phyloP scores from a whole-genome alignment of 768 basidiomycete genomes.

The Lentinula detonsa region DNA sequence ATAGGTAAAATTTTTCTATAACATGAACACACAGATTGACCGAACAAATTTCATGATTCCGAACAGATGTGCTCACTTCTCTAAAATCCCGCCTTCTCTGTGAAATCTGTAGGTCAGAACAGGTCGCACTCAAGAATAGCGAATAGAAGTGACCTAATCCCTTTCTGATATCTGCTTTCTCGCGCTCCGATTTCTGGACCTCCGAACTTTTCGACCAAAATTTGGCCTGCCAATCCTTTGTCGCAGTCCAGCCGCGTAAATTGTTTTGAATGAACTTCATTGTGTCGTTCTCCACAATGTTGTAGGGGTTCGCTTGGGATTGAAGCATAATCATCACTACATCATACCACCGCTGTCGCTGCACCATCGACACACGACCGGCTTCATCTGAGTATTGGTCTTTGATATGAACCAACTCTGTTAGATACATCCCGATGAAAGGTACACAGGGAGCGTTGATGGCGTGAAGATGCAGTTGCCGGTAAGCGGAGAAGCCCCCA shows the following conservation, averaged over 20 bases:
- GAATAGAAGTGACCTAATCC: conserved; percentile 31
- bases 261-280: conserved; percentile 41
- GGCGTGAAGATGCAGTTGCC: conserved; percentile 38
- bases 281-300: conserved; percentile 39
- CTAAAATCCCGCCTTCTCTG: conserved; percentile 58
- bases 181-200: conserved; percentile 50
- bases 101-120: background rate
- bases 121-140: background rate
- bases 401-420: conserved; percentile 50
- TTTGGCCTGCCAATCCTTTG: conserved; percentile 37
- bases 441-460: conserved; percentile 57
- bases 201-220: conserved; percentile 59
- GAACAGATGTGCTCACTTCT: conserved; percentile 7
- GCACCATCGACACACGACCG: conserved; percentile 41
- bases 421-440: conserved; percentile 57
- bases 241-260: conserved; percentile 20
- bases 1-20: no score
- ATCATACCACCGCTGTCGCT: conserved; percentile 53
- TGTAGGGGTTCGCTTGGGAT: conserved; percentile 48
- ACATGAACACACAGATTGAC: no score
- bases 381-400: conserved; percentile 42
- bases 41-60: background rate
- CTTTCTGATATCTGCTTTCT: conserved; percentile 59
- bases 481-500: conserved; percentile 52
- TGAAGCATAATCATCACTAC: conserved; percentile 49